Percentiles rank a stretch among this genome's conserved stretches.
Evolutionary conservation across 331 rosid species (phyloP).

Genomic region (Phaseolus coccineus): DNA sequence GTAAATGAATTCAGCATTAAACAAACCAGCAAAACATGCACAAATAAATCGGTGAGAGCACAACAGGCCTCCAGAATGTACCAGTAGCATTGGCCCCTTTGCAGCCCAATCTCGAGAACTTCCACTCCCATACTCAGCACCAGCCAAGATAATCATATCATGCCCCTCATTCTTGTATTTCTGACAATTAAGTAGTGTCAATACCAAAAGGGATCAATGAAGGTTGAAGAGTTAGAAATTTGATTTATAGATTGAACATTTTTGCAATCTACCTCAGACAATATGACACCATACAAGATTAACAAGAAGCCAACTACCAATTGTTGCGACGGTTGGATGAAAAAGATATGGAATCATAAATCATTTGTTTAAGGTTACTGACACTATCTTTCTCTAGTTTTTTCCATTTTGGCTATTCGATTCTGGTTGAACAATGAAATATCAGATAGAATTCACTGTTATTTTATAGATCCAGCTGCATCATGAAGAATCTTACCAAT

Average conservation of each 20-base stretch:
- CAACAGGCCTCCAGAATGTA: conserved; percentile 42
- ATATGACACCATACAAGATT: conserved; percentile 14
- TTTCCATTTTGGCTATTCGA: not conserved
- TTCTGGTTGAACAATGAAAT: not conserved
- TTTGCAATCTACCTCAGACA: conserved; percentile 9
- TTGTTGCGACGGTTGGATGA: not conserved
- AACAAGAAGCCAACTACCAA: conserved; percentile 8
- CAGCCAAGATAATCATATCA: conserved; percentile 78
- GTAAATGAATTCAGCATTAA: conserved; percentile 17
- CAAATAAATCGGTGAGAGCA: conserved; percentile 11
- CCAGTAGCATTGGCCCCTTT: conserved; percentile 92
- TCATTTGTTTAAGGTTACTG: not conserved
- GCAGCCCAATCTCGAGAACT: conserved; percentile 98
- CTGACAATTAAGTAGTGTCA: conserved; percentile 46
- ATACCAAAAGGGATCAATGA: conserved; percentile 23
- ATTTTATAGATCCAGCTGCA: not conserved
- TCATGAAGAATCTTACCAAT: conserved; percentile 4
- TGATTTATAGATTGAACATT: conserved; percentile 4
- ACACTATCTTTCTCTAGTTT: not conserved
- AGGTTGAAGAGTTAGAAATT: conserved; percentile 3
- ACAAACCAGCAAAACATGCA: conserved; percentile 1
- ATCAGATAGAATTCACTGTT: not conserved
- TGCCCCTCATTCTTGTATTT: conserved; percentile 82
- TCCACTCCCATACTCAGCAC: conserved; percentile 97
- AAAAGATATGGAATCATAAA: not conserved